These are phyloP conservation scores for Ustilago tritici DNA, from an alignment of 1,284 basidiomycete species.

Conservation along the genomic window DNA sequence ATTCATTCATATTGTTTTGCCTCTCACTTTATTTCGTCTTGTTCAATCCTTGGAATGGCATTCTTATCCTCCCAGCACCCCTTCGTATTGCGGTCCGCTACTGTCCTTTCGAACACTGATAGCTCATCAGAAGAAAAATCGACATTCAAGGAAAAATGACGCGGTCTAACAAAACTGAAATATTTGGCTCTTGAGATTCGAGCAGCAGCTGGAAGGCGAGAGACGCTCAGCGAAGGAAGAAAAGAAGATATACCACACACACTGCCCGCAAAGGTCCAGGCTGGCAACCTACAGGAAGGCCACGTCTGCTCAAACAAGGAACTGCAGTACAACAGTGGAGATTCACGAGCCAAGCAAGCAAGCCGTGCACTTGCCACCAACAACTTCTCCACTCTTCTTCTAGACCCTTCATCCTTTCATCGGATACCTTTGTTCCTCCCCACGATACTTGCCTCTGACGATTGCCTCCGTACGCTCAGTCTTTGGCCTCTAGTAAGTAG, in stretches of 20 bases:
- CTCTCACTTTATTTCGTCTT: neutral
- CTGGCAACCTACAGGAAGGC: neutral
- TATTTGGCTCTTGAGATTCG: slow-evolving; percentile 1
- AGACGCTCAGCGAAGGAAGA: slow-evolving; percentile 40
- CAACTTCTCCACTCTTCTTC: neutral
- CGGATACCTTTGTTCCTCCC: neutral
- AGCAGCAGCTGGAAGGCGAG: slow-evolving; percentile 37
- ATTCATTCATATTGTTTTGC: slow-evolving; percentile 12
- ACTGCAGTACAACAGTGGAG: neutral
- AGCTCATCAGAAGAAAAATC: too few species aligned
- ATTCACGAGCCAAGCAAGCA: neutral
- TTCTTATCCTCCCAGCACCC: neutral
- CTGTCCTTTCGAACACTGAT: too few species aligned
- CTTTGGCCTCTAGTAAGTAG: neutral
- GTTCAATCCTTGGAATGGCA: slow-evolving; percentile 19
- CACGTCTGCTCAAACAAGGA: slow-evolving; percentile 8
- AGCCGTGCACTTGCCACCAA: slow-evolving; percentile 22
- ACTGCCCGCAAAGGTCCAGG: neutral
- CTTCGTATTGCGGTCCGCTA: neutral
- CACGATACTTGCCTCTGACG: neutral
- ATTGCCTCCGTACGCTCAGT: neutral
- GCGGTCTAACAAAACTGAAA: neutral
- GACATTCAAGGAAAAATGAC: neutral
- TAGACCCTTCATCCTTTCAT: neutral
- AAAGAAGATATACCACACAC: neutral